Base-by-base conservation (phyloP, 768 basidiomycete species). In the Podaxis mareebaensis region DNA sequence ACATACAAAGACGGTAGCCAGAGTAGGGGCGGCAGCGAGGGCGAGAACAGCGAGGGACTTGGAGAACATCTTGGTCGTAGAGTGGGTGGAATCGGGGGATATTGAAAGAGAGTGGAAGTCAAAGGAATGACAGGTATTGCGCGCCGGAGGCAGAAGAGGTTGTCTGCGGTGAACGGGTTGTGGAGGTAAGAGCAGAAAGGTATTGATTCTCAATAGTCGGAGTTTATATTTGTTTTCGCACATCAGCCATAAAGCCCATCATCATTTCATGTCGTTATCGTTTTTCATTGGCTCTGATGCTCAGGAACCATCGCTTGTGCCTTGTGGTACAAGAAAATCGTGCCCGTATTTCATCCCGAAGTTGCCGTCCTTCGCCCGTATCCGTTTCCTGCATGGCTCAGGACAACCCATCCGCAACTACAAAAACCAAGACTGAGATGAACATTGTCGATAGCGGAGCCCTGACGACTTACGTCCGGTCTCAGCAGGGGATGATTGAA, bases 1-100 rank as follows among this genome's bases (percentile, higher is more conserved):
- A 78, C 83, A 48, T 69, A 90, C 89, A 66, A 78, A 87, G 66
- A 89, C 77, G 54, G 69, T 84, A 52, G 85, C 89, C 57, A 85
- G 72, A 28, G 82, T 81, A 51, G 85, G 81, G 36, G 82, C 77
- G 57, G 81, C 77, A 58, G 83, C 78, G 64, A 86, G 75, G 61
- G 81, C 79, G 66, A 89, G 78, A 64, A 82, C 66, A 65, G 85
- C 67, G 66, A 86, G 46, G 58, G 75, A 67, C 58, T 83, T 77
- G 64, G 77, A 68, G 75, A 89, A 81, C 87, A 89, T 88, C 72
- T 71, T 76, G 63, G 2, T 4, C 12, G 49, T 24, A 22, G 49
- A 22, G n/a, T 20, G 20, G 13, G 26, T 54, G 28, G 54, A 58
- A 67, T 73, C 75, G 64, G 76, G 76, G 72, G 72, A 77, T 73